Conservation (phyloP, 768 basidiomycete genomes). For the Mycena belliarum region DNA sequence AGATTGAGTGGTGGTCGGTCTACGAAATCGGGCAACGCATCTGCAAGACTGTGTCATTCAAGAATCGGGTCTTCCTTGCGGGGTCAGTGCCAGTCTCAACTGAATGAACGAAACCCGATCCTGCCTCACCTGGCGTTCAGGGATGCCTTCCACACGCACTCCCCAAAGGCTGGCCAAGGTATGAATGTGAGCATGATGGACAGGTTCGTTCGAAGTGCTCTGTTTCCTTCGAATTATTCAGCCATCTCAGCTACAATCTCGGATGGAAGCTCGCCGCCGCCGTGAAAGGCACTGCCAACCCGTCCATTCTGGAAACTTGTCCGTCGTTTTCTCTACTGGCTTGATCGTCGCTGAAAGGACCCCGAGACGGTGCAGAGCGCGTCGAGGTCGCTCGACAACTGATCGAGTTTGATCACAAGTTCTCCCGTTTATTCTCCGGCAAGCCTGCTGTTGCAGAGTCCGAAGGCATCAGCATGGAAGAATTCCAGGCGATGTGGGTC, state of each 20-base stretch:
- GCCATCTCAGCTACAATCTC: conserved; percentile 36
- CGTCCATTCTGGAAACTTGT: conserved; percentile 20
- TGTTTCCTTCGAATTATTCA: neutral
- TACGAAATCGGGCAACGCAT: conserved; percentile 51
- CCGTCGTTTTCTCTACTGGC: neutral
- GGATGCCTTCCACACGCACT: conserved; percentile 49
- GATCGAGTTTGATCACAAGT: conserved; percentile 41
- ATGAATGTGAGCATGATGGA: conserved; percentile 55
- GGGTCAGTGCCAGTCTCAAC: conserved; percentile 18
- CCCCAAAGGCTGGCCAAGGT: conserved; percentile 46
- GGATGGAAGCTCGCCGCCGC: conserved; percentile 26
- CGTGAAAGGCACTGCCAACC: conserved; percentile 8
- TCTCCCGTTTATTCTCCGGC: conserved; percentile 37
- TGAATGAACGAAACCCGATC: no score
- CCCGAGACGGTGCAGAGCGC: conserved; percentile 30
- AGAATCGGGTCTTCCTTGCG: conserved; percentile 52
- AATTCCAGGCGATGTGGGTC: conserved; percentile 20
- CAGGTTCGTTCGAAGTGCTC: conserved; percentile 28
- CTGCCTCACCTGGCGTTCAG: conserved; percentile 20
- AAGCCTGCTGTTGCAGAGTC: conserved; percentile 17
- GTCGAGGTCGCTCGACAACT: conserved; percentile 40
- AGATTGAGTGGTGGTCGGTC: conserved; percentile 37
- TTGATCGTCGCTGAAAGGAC: neutral
- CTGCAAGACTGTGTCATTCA: conserved; percentile 42
- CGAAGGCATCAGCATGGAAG: conserved; percentile 19